phyloP scores from a whole-genome alignment of 192 early-diverging fungal genomes.

The Umbelopsis vinacea region DNA sequence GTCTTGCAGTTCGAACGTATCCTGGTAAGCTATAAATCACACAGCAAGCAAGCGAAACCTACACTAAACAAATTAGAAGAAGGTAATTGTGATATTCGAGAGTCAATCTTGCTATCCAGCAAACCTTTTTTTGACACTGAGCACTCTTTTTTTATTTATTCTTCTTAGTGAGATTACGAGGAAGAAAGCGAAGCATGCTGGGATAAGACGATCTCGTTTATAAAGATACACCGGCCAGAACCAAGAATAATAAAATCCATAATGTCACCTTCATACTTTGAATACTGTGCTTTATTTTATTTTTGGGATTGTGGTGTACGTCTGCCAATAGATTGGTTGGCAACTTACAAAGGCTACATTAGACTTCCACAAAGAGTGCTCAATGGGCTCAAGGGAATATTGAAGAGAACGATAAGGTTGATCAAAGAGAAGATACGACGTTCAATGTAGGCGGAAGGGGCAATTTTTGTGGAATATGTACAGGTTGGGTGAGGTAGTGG shows the following conservation, averaged over 20 bases:
- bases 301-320: too few relatives aligned
- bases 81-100: conserved; percentile 51
- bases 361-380: too few relatives aligned
- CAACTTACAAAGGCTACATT: too few relatives aligned
- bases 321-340: too few relatives aligned
- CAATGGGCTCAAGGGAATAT: too few relatives aligned
- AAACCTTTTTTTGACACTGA: background rate
- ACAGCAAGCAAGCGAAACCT: conserved; percentile 59
- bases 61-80: conserved; percentile 79
- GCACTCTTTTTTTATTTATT: background rate
- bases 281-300: too few relatives aligned
- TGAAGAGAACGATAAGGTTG: too few relatives aligned
- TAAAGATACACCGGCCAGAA: background rate
- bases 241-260: conserved; percentile 2
- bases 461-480: conserved; percentile 5
- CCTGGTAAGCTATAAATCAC: conserved; percentile 64
- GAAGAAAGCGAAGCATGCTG: conserved; percentile 82
- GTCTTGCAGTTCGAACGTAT: conserved; percentile 70
- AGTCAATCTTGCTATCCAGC: background rate
- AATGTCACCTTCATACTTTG: too few relatives aligned
- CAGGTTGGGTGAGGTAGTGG: background rate
- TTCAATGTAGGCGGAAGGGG: too few relatives aligned
- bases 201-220: conserved; percentile 47
- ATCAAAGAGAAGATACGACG: too few relatives aligned
- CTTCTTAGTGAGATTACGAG: conserved; percentile 69